phyloP scores from a whole-genome alignment of 2,329 filamentous ascomycete species.

The Chrysosporium keratinophilum region DNA sequence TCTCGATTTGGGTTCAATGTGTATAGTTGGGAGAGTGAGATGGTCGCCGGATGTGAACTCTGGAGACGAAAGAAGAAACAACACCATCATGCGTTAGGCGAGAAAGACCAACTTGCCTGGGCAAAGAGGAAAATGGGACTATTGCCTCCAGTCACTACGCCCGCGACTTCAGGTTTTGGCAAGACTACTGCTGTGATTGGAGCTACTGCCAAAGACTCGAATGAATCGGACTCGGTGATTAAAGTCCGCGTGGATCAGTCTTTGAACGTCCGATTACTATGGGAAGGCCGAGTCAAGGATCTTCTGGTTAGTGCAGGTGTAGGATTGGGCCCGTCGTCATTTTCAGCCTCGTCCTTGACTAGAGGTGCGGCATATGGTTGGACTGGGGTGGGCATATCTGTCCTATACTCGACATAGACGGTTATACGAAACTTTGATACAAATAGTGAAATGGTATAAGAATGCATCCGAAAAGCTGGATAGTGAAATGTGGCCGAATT shows the following conservation, averaged over 20 bases:
- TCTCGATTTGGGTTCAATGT: constrained; percentile 95
- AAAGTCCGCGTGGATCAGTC: constrained; percentile 87
- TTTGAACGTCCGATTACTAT: constrained; percentile 72
- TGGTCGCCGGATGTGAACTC: constrained; percentile 83
- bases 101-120: constrained; percentile 35
- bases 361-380: constrained; percentile 28
- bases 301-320: constrained; percentile 84
- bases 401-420: constrained; percentile 34
- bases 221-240: constrained; percentile 66
- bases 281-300: constrained; percentile 89
- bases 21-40: constrained; percentile 93
- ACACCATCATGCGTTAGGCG: constrained; percentile 34
- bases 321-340: constrained; percentile 54
- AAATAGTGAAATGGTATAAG: background rate
- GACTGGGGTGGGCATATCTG: constrained; percentile 34
- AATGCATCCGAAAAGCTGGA: background rate
- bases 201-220: constrained; percentile 14
- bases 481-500: background rate
- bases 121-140: constrained; percentile 35
- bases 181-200: constrained; percentile 11
- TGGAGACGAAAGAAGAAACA: constrained; percentile 53
- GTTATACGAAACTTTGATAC: background rate
- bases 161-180: constrained; percentile 19
- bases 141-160: constrained; percentile 5
- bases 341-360: constrained; percentile 19